Base-by-base conservation (phyloP, 2,329 filamentous ascomycete species). In the Fusarium sp. region DNA sequence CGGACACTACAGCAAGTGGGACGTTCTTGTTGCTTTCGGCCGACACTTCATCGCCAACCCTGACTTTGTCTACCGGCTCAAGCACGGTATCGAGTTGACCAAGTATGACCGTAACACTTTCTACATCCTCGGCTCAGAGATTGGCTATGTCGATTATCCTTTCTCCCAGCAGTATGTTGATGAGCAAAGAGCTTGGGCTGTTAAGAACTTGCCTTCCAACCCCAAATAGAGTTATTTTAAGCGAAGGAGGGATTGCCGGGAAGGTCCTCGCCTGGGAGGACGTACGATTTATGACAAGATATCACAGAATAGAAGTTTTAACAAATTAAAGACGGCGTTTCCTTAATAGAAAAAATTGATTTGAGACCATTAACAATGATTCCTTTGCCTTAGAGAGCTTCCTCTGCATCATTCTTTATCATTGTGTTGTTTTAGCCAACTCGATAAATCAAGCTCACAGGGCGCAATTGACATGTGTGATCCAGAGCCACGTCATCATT, bases 21-120 rank as follows among this genome's bases (percentile, higher is more conserved):
- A 78, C 24, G 72, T 78, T 22, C 56, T 78, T 4, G 57, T 78
- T n/a, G 76, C 69, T 4, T 78, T 78, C n/a, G 76, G 76, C 0
- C 69, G 76, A 18, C 64, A 62, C 9, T 78, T 77, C 25, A 58
- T 78, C 18, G 62, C 76, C 5, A 78, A 78, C 29, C 76, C 76
- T 1, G 76, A 78, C 16, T 55, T 78, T 11, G 76, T 78, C 1
- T 78, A 62, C 58, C 62, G 74, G 13, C 53, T 75, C 18, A 71
- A 75, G 65, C 58, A 76, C 8, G 67, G 68, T 0, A 48, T 78
- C 24, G 56, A 60, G 18, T 27, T 78, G 43, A 65, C 67, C 15
- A 54, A 72, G 8, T 78, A 78, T 22, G 66, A 78, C 48, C 54
- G 76, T 10, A 52, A 54, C 5, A 74, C 76, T 0, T 78, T 78